Evolutionary conservation across 257 asterid species (phyloP), one percentile per base, ranked within the genome.

Genomic region (Oldenlandia corymbosa): DNA sequence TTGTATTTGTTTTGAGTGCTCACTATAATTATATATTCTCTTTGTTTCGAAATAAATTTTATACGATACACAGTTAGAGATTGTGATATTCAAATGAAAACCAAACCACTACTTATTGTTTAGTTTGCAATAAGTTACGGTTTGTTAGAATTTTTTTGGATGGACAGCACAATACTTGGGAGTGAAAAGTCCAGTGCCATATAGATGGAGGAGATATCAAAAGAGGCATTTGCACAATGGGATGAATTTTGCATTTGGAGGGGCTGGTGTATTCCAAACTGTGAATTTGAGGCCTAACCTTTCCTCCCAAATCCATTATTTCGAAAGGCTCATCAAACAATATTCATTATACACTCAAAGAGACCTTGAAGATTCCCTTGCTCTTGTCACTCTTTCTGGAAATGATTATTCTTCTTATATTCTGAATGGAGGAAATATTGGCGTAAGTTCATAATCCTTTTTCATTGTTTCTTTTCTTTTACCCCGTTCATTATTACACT

Each of bases 191-290:
- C 97, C 96, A 10, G 7, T 78, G 13, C 81, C 95, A 12, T 85
- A 84, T 61, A 58, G 59, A 71, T 85, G 81, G 95, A 79, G 74
- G 76, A 82, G 77, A 60, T 37, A 66, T 34, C 86, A 71, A 12
- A 79, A 81, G 5, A 69, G 68, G 17, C 75, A 74, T n/a, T 2
- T 82, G 60, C 26, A 42, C 18, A 53, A 78, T 47, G 97, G 97
- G 13, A 32, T 90, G 81, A 85, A 90, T 73, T 90, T 90, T 27
- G 97, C 97, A 0, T 88, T 72, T 51, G 97, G 96, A 55, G 97
- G 97, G 52, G 89, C 88, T 57, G 96, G 97, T 1, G 93, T 90
- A 9, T 88, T 85, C 75, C 30, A 82, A 68, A 90, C 92, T 2
- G 18, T 67, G 16, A 71, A 16, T 11, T 10, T 81, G 24, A 47